Base-by-base conservation (phyloP, 176 grass and related monocot genomes). In the Juncus effusus region DNA sequence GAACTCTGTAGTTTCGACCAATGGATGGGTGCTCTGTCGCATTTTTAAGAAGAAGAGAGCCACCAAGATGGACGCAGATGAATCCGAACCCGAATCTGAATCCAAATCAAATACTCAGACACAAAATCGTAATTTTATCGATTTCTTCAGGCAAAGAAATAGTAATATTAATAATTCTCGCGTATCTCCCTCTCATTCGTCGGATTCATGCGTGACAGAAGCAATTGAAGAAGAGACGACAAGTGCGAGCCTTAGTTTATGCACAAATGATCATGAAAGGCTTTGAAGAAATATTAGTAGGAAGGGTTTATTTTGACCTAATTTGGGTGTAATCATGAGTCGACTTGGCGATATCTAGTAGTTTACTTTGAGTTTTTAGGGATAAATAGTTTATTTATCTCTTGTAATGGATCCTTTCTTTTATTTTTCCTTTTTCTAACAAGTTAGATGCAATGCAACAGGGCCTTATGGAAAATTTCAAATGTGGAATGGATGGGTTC, bases 1-100 rank as follows among this genome's bases (percentile, higher is more conserved):
- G 67, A 71, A 71, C 67, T 59, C 13, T 13, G 38, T 54, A 47
- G 54, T 53, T 8, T 72, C 81, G 0, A 52, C 16, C 2, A 78
- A 87, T 19, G 84, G 74, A 6, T 92, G 88, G 88, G 88, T 92
- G 65, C 77, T 92, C 38, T 87, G 88, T 85, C 88, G 88, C 71
- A 77, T 92, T 77, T 87, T 84, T 77, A 38, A 79, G 58, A 92
- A 87, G 71, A 91, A 73, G 69, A 74, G 81, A 4, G 38, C 65
- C 28, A 50, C 8, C 52, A 63, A 51, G 7, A 61, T 16, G 55
- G 79, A 79, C 36, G 67, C 36, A 15, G 71, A 78, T 42, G 57
- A 66, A 60, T 19, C 11, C 0, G 62, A 40, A 4, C 16, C 7
- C 13, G 3, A 6, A 37, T 8, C 38, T 40, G 63, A 52, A 40